Base-by-base conservation (phyloP, 176 grass and related monocot species). In the Avena eriantha region DNA sequence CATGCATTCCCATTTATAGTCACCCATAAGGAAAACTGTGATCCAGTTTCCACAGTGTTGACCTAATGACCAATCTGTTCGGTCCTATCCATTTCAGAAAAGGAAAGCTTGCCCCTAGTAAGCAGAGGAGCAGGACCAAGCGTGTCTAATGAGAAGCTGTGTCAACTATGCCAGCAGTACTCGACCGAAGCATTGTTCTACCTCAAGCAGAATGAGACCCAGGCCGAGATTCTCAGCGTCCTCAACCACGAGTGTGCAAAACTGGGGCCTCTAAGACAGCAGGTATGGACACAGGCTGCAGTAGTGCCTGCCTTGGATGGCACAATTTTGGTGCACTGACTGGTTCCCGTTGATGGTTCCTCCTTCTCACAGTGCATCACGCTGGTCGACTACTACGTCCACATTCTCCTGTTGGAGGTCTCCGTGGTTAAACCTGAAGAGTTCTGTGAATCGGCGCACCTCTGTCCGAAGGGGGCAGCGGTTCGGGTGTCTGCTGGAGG, bases 371-470 rank as follows among this genome's bases (percentile, higher is more conserved):
- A 95, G 93, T 95, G 93, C 86, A 86, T 95, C 65, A 95, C 90
- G n/a, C 64, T 95, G 88, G 90, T 95, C 15, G 90, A 95, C 76
- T 92, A 95, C 81, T 95, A 95, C 15, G 69, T 92, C 29, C 86
- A 90, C 7, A 51, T 86, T 84, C 86, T 95, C 82, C 90, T 95
- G 86, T 4, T 79, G 64, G 93, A 95, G 78, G 82, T 92, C 78
- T 90, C 93, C 12, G 46, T 65, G 41, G 56, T 92, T 77, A 78
- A 23, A 63, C 90, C 93, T 46, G 90, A 95, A 29, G 70, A 92
- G 71, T 87, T 95, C 17, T 95, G 93, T 45, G 80, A 86, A 17
- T 88, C 88, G 50, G 45, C 92, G 36, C 90, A 95, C 81, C 84
- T 97, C 29, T 97, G 95, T 84, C 88, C 85, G 68, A 82, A 91